Base-by-base conservation (phyloP, 257 asterid species). In the Fraxinus anomala region DNA sequence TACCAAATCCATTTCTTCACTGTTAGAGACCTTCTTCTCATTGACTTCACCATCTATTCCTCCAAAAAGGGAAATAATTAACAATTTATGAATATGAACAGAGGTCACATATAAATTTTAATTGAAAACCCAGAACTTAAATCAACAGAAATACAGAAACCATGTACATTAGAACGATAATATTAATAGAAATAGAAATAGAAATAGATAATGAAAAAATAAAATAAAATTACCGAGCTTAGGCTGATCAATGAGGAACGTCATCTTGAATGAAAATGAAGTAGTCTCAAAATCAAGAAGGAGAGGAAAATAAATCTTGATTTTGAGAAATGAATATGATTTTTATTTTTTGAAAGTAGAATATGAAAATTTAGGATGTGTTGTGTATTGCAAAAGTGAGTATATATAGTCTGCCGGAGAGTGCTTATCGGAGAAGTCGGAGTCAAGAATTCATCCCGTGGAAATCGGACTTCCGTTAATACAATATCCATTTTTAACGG, bases 241-340 rank as follows among this genome's bases (percentile, higher is more conserved):
- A 30, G 33, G 74, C 59, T 72, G 81, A 12, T 77, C 76, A 49
- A 71, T 31, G 40, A 75, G 66, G 73, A 76, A 14, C 2, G 63
- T 72, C 79, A 83, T 79, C 66, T 33, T 68, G 67, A 59, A 21
- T n/a, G 67, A 59, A 21, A 59, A n/a, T 21, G 67, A 24, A 59
- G 28, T 6, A 2, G 13, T n/a, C 3, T 56, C 66, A 56, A 56
- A 56, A 56, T 56, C 14, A 56, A 56, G 30, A 11, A 21, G 67
- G 5, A 23, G 67, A 21, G 28, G 28, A 9, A 56, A 21, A 6
- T 6, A n/a, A 8, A 59, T 59, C 28, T 59, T 59, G 67, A 59
- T 14, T 14, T 47, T 16, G 59, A 47, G 59, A 23, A 59, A 21
- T 10, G 51, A 42, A 42, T 42, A 42, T 42, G 16, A 42, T 11